Evolutionary conservation across 257 asterid species (phyloP).

Genomic region (Dorcoceras hygrometricum): DNA sequence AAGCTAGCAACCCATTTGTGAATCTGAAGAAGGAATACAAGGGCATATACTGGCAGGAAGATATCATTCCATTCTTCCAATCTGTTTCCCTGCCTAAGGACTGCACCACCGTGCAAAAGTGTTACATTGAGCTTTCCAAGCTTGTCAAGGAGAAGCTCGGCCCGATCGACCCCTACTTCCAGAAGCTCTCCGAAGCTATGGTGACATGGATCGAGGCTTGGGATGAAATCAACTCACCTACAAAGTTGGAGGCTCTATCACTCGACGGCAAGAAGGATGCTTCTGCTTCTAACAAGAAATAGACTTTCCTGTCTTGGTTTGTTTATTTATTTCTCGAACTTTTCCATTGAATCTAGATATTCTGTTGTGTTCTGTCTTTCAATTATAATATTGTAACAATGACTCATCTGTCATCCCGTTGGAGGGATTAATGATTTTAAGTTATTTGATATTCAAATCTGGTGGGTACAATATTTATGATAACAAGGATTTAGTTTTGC

Average conservation of each 20-base stretch:
- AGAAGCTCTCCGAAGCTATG: constrained; percentile 66
- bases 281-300: constrained; percentile 35
- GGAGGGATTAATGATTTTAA: constrained; percentile 29
- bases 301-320: constrained; percentile 1
- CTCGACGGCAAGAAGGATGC: constrained; percentile 21
- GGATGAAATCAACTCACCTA: constrained; percentile 53
- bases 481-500: neutral
- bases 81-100: constrained; percentile 45
- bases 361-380: neutral
- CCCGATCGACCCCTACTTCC: constrained; percentile 54
- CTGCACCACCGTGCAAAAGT: constrained; percentile 55
- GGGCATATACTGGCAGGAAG: constrained; percentile 74
- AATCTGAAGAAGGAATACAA: constrained; percentile 67
- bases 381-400: constrained; percentile 18
- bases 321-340: neutral
- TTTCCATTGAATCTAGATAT: neutral
- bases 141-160: constrained; percentile 52
- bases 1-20: constrained; percentile 76
- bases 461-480: constrained; percentile 13
- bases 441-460: constrained; percentile 16
- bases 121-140: constrained; percentile 71
- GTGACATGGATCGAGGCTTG: constrained; percentile 68
- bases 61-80: constrained; percentile 72
- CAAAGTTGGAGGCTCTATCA: constrained; percentile 23
- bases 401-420: constrained; percentile 25